Evolutionary conservation across 1,284 basidiomycete genomes (phyloP).

Genomic region (Puccinia coronata): DNA sequence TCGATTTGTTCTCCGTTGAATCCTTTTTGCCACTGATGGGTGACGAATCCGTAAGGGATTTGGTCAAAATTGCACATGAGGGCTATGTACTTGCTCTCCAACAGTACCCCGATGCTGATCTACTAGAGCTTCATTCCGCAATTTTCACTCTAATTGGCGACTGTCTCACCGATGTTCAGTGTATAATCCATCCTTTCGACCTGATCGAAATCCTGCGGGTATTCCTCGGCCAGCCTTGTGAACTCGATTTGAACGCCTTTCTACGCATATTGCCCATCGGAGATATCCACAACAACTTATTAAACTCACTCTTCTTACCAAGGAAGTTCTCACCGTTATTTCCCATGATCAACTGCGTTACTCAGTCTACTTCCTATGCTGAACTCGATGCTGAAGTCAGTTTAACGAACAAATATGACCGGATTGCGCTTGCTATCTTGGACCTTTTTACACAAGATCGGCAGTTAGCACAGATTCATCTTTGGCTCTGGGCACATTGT

Average conservation of each 20-base stretch:
- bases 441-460: slow-evolving; percentile 68
- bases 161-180: slow-evolving; percentile 31
- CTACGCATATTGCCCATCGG: slow-evolving; percentile 28
- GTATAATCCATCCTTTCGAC: slow-evolving; percentile 42
- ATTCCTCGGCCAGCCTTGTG: background rate
- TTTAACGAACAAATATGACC: slow-evolving; percentile 67
- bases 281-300: slow-evolving; percentile 7
- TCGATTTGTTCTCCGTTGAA: slow-evolving; percentile 22
- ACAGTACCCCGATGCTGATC: background rate
- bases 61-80: slow-evolving; percentile 18
- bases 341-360: slow-evolving; percentile 56
- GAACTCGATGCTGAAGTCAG: slow-evolving; percentile 32
- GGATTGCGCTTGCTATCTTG: slow-evolving; percentile 68
- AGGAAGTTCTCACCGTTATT: slow-evolving; percentile 51
- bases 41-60: slow-evolving; percentile 10
- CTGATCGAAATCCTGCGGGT: slow-evolving; percentile 16
- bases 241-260: slow-evolving; percentile 5
- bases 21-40: slow-evolving; percentile 3
- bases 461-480: slow-evolving; percentile 65
- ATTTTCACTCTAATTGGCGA: slow-evolving; percentile 34
- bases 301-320: slow-evolving; percentile 13
- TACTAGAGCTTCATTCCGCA: slow-evolving; percentile 1
- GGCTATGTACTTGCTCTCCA: background rate
- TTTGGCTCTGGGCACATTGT: slow-evolving; percentile 64
- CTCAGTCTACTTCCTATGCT: slow-evolving; percentile 60